Evolutionary conservation across 2,329 filamentous ascomycete genomes (phyloP).

Genomic region (Leptographium flavum): DNA sequence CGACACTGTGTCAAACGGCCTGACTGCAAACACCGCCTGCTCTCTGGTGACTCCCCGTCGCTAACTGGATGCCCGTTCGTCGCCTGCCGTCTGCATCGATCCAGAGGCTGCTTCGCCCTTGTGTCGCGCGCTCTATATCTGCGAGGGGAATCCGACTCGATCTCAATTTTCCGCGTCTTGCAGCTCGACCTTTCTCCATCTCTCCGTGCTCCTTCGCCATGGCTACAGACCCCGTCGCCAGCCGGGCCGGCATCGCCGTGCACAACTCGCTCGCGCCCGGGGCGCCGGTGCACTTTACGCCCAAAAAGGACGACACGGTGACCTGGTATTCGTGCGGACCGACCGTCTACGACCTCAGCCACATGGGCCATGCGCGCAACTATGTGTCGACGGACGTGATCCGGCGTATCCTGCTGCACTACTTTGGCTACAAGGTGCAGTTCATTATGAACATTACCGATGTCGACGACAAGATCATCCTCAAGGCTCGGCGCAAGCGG

Average conservation of each 20-base stretch:
- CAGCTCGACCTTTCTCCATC: not conserved
- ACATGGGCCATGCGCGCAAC: conserved; percentile 62
- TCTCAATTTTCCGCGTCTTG: too few relatives aligned
- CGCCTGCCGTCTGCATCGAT: conserved; percentile 1
- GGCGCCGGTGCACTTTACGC: conserved; percentile 37
- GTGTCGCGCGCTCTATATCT: not conserved
- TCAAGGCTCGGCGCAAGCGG: conserved; percentile 15
- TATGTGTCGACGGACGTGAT: conserved; percentile 68
- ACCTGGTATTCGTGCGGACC: conserved; percentile 15
- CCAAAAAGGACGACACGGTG: conserved; percentile 9
- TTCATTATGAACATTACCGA: conserved; percentile 73
- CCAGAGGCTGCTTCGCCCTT: conserved; percentile 1
- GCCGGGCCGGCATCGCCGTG: conserved; percentile 38
- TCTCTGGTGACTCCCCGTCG: conserved; percentile 3
- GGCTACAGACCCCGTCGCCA: conserved; percentile 2
- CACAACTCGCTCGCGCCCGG: conserved; percentile 68
- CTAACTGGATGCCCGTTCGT: conserved; percentile 6
- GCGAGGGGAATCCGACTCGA: not conserved
- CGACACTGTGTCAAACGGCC: too few relatives aligned
- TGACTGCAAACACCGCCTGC: not conserved
- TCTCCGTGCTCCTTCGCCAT: conserved; percentile 1
- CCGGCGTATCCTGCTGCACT: conserved; percentile 53
- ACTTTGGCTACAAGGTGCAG: conserved; percentile 55
- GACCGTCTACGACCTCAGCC: conserved; percentile 54
- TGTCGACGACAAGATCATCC: conserved; percentile 43